Evolutionary conservation across 805 yeast species (phyloP), one percentile per base, ranked within the genome.

Genomic region (Ogataea philodendri): DNA sequence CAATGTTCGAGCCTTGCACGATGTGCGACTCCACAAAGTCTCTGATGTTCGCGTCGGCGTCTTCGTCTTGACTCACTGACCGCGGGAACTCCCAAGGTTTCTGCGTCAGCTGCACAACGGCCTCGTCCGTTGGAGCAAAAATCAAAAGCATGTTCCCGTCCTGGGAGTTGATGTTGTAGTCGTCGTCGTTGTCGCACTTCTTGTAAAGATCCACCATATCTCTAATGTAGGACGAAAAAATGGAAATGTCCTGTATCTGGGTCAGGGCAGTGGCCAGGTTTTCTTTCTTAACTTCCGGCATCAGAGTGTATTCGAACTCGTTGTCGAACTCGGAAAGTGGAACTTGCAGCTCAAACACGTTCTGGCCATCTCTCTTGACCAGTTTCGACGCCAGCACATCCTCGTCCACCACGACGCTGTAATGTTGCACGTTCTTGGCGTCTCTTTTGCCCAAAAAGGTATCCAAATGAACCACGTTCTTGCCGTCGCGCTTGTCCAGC

Each of bases 41-140:
- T 35, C 69, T 57, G 22, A 81, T 58, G 55, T 86, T 86, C 10
- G 80, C 87, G 28, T 71, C 69, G 15, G 67, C 65, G 30, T 57
- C 55, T 22, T 69, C 50, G 20, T 57, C 62, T 5, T 62, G 66
- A 15, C 65, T 66, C 10, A 76, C 63, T 5, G 65, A 49, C 6
- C 52, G 55, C 1, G 95, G 95, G 57, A 81, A 86, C 53, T 81
- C 81, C 95, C 95, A 87, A 14, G 95, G 95, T 55, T 85, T 86
- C 37, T 56, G 37, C 3, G 58, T 9, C 30, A 80, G 52, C 2
- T 66, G 60, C 20, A 62, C 61, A 40, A 86, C 65, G 3, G 86
- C 89, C 9, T 57, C 59, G 51, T 86, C 76, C 2, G 76, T 65
- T 6, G 95, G 95, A 3, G 94, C 85, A 51, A 86, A 71, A 5